Base-by-base conservation (phyloP, 1,284 basidiomycete genomes). In the Fomitopsis pinicola region DNA sequence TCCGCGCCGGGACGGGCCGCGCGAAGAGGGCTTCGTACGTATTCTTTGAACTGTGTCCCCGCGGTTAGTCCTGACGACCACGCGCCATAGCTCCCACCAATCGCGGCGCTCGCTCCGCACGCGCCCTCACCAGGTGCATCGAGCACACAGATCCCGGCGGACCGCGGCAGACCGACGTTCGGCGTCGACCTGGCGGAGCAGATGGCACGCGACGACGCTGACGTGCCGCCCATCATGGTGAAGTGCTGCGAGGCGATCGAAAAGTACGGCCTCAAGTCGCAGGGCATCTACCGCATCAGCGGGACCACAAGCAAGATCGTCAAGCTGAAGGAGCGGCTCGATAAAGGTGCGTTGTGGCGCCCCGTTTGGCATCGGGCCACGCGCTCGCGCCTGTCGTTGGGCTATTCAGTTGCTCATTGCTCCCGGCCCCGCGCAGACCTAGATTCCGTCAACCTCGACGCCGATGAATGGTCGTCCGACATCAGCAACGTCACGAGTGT, bases 401-500 rank as follows among this genome's bases (percentile, higher is more conserved):
- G 22, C 45, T 2, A 28, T 15, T 50, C 26, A 30, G 6, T 30
- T 15, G 48, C 14, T 61, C 30, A 56, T 55, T n/a, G 30, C 15
- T 10, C 12, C 56, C 4, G 60, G 53, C 53, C 54, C 38, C 50
- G 28, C 5, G 55, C 71, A 96, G 95, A 97, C 73, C 76, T 97
- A 44, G 91, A 95, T 22, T 80, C 85, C 1, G 91, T 95, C 45
- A 88, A 97, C 75, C 78, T 97, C 58, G 86, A 95, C 74, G 81
- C 88, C n/a, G 85, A 91, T 10, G 95, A 97, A 73, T 95, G 94
- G 91, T 85, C 89, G 36, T 84, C 87, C 33, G 97, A 99, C 73
- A 96, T 99, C 78, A 98, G 97, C 78, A 96, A 94, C 65, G 91
- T 99, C 53, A 87, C 97, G 15, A 93, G 94, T 59, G 94, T 91